phyloP scores from a whole-genome alignment of 2,329 filamentous ascomycete species.

The Eurotiales sp. region DNA sequence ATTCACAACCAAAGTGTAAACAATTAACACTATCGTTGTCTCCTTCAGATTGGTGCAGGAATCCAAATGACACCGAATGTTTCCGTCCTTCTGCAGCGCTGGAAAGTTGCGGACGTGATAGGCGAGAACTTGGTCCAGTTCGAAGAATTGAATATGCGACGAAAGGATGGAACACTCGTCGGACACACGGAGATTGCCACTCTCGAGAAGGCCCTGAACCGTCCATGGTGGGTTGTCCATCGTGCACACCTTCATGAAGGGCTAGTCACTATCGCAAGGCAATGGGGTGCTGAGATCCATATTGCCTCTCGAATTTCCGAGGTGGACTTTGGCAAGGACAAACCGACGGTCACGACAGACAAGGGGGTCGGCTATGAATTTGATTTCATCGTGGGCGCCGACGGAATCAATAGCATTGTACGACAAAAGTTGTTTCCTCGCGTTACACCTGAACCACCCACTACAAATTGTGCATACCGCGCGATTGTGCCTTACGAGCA shows the following conservation, averaged over 20 bases:
- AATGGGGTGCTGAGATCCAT: conserved; percentile 36
- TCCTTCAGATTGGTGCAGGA: conserved; percentile 33
- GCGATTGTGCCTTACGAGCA: conserved; percentile 44
- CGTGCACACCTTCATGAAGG: conserved; percentile 47
- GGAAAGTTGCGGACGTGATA: conserved; percentile 39
- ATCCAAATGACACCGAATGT: conserved; percentile 43
- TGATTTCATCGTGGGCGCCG: conserved; percentile 41
- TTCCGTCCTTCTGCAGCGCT: conserved; percentile 37
- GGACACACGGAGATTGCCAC: conserved; percentile 35
- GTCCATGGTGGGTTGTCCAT: conserved; percentile 48
- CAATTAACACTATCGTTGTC: too few relatives aligned
- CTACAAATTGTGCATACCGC: conserved; percentile 45
- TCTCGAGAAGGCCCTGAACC: conserved; percentile 29
- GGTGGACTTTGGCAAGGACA: conserved; percentile 26
- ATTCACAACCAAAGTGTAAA: conserved; percentile 12
- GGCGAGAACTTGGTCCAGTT: conserved; percentile 40
- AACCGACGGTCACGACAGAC: conserved; percentile 28
- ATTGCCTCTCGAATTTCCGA: conserved; percentile 35
- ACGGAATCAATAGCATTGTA: conserved; percentile 40
- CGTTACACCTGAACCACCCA: conserved; percentile 38
- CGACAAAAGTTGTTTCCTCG: conserved; percentile 39
- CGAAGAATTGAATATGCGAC: conserved; percentile 39
- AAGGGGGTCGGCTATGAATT: conserved; percentile 26
- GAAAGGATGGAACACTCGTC: conserved; percentile 36
- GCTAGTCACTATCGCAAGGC: conserved; percentile 37